Conservation (phyloP, 768 basidiomycete species). For the Hericium coralloides region DNA sequence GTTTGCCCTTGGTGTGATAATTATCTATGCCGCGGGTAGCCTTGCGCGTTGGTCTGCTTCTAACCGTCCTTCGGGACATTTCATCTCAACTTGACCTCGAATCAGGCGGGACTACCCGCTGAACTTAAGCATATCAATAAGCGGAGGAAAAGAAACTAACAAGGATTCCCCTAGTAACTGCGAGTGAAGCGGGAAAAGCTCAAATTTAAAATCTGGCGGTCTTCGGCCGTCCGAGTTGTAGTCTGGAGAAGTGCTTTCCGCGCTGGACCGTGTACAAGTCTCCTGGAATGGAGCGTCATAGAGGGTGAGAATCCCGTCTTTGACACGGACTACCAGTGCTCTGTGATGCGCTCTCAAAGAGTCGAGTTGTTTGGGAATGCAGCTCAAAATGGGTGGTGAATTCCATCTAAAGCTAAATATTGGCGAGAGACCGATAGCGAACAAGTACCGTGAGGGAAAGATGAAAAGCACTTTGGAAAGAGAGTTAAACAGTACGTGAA, state of each 20-base stretch:
- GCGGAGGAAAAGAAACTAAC: slow-evolving; percentile 89
- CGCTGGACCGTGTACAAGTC: slow-evolving; percentile 68
- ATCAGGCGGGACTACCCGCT: slow-evolving; percentile 79
- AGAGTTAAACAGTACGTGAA: slow-evolving; percentile 77
- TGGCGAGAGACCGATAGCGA: slow-evolving; percentile 77
- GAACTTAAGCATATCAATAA: slow-evolving; percentile 88
- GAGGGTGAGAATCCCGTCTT: slow-evolving; percentile 67
- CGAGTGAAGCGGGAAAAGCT: slow-evolving; percentile 68
- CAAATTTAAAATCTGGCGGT: slow-evolving; percentile 4
- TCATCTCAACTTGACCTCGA: slow-evolving; percentile 48
- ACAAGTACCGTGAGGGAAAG: slow-evolving; percentile 81
- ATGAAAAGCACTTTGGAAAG: slow-evolving; percentile 77
- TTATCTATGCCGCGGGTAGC: slow-evolving; percentile 34
- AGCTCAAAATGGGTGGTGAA: slow-evolving; percentile 79
- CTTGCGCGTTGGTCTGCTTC: slow-evolving; percentile 21
- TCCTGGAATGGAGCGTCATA: slow-evolving; percentile 73
- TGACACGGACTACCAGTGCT: slow-evolving; percentile 52
- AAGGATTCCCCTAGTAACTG: slow-evolving; percentile 85
- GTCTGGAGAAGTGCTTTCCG: slow-evolving; percentile 59
- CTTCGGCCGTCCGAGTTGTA: slow-evolving; percentile 15
- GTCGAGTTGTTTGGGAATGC: slow-evolving; percentile 84
- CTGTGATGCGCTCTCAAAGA: slow-evolving; percentile 65
- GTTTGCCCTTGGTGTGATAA: slow-evolving; percentile 38
- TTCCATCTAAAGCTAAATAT: slow-evolving; percentile 83
- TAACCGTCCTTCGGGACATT: slow-evolving; percentile 12